Evolutionary conservation across 2,329 filamentous ascomycete species (phyloP).

Genomic region (Alternaria conjuncta): DNA sequence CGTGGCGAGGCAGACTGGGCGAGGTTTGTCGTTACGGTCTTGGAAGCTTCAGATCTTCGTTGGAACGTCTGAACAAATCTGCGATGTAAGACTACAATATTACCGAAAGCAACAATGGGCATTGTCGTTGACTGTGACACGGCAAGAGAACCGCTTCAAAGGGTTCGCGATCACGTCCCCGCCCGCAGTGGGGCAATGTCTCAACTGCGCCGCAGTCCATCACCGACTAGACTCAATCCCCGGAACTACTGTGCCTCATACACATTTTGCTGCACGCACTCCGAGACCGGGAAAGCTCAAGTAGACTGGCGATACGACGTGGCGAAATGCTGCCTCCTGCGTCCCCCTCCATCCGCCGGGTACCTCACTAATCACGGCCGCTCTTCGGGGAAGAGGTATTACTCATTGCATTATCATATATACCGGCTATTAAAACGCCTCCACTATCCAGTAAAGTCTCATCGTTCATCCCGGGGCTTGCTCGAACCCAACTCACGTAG

Average conservation of each 20-base stretch:
- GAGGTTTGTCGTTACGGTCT: background rate
- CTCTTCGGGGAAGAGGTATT: background rate
- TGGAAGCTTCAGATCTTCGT: background rate
- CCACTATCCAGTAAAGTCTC: background rate
- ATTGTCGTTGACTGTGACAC: background rate
- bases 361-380: background rate
- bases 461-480: background rate
- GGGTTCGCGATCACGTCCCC: background rate
- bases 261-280: background rate
- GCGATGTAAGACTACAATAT: fast-evolving
- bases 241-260: background rate
- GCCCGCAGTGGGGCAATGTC: background rate
- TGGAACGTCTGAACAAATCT: fast-evolving
- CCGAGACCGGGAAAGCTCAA: background rate
- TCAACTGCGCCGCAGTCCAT: slow-evolving; percentile 1
- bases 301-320: background rate
- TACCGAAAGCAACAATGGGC: background rate
- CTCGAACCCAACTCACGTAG: background rate
- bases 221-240: background rate
- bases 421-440: background rate
- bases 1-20: background rate
- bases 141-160: background rate
- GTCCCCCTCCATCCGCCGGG: background rate
- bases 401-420: background rate
- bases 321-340: background rate